Conservation (phyloP, 805 yeast genomes). For the Pichia paraexigua region DNA sequence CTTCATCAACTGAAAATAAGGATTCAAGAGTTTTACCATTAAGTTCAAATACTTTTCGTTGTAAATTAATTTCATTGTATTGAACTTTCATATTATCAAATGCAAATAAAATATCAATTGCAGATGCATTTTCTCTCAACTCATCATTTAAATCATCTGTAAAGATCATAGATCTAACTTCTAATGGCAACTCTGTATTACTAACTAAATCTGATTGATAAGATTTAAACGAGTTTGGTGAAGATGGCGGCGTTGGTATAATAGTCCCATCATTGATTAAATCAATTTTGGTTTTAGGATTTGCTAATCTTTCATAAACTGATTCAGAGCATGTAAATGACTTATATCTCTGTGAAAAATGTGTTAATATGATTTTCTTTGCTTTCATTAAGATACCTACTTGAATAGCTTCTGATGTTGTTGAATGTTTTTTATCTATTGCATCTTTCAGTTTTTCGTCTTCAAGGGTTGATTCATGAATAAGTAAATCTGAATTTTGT, state of each 20-base stretch:
- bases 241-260: slow-evolving; percentile 1
- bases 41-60: slow-evolving; percentile 21
- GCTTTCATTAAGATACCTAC: slow-evolving; percentile 69
- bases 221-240: slow-evolving; percentile 15
- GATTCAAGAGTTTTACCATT: slow-evolving; percentile 23
- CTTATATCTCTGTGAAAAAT: slow-evolving; percentile 86
- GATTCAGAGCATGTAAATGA: slow-evolving; percentile 30
- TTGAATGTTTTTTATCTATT: slow-evolving; percentile 71
- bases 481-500: slow-evolving; percentile 54
- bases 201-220: neutral
- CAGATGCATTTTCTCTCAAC: slow-evolving; percentile 20
- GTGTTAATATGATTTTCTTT: slow-evolving; percentile 67
- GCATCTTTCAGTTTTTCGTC: slow-evolving; percentile 76
- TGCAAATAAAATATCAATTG: slow-evolving; percentile 38
- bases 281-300: slow-evolving; percentile 13
- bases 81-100: slow-evolving; percentile 58
- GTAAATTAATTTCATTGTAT: slow-evolving; percentile 35
- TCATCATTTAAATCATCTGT: slow-evolving; percentile 2
- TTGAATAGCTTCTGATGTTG: slow-evolving; percentile 76
- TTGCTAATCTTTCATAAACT: slow-evolving; percentile 19
- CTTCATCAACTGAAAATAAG: slow-evolving; percentile 20
- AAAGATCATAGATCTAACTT: slow-evolving; percentile 21
- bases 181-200: slow-evolving; percentile 17
- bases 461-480: slow-evolving; percentile 92
- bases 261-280: neutral